Evolutionary conservation across 257 asterid genomes (phyloP), one percentile per base, ranked within the genome.

Genomic region (Capsicum baccatum): DNA sequence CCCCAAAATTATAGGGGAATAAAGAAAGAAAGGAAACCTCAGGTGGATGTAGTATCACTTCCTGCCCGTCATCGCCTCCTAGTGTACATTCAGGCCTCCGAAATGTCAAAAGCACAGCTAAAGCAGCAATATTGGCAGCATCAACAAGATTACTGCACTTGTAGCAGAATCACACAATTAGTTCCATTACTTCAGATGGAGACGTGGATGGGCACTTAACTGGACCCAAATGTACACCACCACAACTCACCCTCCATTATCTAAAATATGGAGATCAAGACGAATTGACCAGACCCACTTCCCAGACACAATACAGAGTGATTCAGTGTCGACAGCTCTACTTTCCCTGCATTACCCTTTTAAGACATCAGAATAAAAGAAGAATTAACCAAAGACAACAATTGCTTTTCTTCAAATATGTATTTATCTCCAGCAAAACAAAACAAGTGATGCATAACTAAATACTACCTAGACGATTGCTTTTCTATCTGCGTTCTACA

Each of bases 201-300:
- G 48, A 33, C 9, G 47, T 33, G 35, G 73, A 66, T 35, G 48
- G 73, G 47, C 73, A 66, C 73, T 35, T 66, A 66, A 33, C 17
- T 66, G 48, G 47, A 37, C 73, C 73, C 19, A 66, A 66, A 12
- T 33, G 44, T 66, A 9, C 42, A 57, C 48, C 71, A 80, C 78
- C 54, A 79, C 17, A 83, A 86, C 94, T 90, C 85, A 96, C 98
- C 98, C 99, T 64, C 97, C 93, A 89, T 96, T 96, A 92, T 96
- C 99, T 73, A 96, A 80, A 87, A 96, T 90, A 84, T 96, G 98
- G 54, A 94, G 93, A 92, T 94, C 98, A 21, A 96, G 85, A 39
- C 97, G 98, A 83, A 96, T 88, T 55, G 99, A 92, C 99, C 99
- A 96, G 21, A 91, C 98, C 92, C 91, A 91, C 89, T 96, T 96